A percentile compares a stretch with the other conserved stretches of the same genome.
Evolutionary conservation across 225 moss, liverwort and hornwort genomes (phyloP).

Genomic region (Bryoerythrophyllum caledonicum): DNA sequence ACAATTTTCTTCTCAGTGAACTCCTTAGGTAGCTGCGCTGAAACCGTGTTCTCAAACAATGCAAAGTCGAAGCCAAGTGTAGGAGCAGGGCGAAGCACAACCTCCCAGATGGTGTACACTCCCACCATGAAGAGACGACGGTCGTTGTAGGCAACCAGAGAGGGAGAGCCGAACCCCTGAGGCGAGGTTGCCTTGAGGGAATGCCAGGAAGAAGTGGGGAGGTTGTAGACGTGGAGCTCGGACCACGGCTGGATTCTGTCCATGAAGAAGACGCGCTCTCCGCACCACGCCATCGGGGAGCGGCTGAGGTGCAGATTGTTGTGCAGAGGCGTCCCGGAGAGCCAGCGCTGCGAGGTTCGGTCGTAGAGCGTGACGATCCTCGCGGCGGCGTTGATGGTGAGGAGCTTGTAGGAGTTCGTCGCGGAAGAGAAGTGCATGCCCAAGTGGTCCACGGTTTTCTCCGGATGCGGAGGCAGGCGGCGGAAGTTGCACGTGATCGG

Average conservation of each 20-base stretch:
- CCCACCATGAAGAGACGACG: slow-evolving; percentile 34
- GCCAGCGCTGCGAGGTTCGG: slow-evolving; percentile 24
- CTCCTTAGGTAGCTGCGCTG: slow-evolving; percentile 31
- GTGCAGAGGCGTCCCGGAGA: slow-evolving; percentile 3
- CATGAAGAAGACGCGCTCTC: slow-evolving; percentile 30
- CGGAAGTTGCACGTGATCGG: slow-evolving; percentile 25
- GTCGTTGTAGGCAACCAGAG: slow-evolving; percentile 28
- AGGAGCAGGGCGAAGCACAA: slow-evolving; percentile 1
- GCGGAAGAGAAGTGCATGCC: slow-evolving; percentile 24
- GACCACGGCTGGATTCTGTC: slow-evolving; percentile 40
- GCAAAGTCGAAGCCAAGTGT: slow-evolving; percentile 15
- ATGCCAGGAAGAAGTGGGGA: slow-evolving; percentile 32
- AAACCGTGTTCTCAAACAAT: slow-evolving; percentile 19
- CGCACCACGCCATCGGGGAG: slow-evolving; percentile 37
- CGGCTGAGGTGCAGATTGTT: slow-evolving; percentile 27
- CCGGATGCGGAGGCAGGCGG: slow-evolving; percentile 31
- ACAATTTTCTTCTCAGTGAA: slow-evolving; percentile 26
- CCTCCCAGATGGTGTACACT: slow-evolving; percentile 31
- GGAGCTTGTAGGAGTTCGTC: slow-evolving; percentile 29
- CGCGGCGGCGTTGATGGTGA: slow-evolving; percentile 34
- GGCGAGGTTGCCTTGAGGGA: slow-evolving; percentile 22
- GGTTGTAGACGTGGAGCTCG: slow-evolving; percentile 23
- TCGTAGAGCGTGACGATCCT: slow-evolving; percentile 19
- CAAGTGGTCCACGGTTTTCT: slow-evolving; percentile 42
- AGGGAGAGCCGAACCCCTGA: slow-evolving; percentile 24